Base-by-base conservation (phyloP, 225 moss, liverwort and hornwort species). In the Marchantia polymorpha region DNA sequence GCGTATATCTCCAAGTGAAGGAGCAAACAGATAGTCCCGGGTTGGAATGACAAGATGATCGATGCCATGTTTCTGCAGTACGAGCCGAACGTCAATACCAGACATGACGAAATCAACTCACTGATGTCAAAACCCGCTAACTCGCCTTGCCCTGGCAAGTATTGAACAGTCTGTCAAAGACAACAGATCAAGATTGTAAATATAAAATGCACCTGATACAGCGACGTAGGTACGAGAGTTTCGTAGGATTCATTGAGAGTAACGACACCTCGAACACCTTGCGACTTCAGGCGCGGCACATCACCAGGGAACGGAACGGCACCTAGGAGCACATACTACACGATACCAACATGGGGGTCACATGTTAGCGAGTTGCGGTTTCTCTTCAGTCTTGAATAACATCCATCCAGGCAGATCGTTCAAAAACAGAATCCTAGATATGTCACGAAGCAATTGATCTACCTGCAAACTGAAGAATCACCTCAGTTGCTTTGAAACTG, bases 11-110 rank as follows among this genome's bases (percentile, higher is more conserved):
- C 83, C 89, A 55, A 92, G 88, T 39, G 96, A 92, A 80, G 96
- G 96, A 74, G 96, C 94, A 89, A 94, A 96, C 69, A 94, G 92
- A 78, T 96, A 96, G 78, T 96, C 96, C 80, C 94, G 91, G n/a
- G 96, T 96, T 11, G 96, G 96, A 73, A 94, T 92, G 65, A 92
- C 94, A 58, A 96, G 91, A 79, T 96, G 94, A 80, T 89, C 81
- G 69, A 96, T 96, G 63, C 90, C 91, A 47, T 92, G 89, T 70
- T 91, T 90, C 96, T 96, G 91, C n/a, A 46, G 65, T 63, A 76
- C 27, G 49, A 39, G 13, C 15, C 16, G 16, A 52, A 68, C 11
- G 55, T 31, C 19, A 31, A 67, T 11, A 68, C 73, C 22, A 53
- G 13, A 74, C n/a, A 22, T 14, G 46, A 50, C 22, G 15, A 60